phyloP scores from a whole-genome alignment of 2,329 filamentous ascomycete genomes.

The Colletotrichum shisoi region DNA sequence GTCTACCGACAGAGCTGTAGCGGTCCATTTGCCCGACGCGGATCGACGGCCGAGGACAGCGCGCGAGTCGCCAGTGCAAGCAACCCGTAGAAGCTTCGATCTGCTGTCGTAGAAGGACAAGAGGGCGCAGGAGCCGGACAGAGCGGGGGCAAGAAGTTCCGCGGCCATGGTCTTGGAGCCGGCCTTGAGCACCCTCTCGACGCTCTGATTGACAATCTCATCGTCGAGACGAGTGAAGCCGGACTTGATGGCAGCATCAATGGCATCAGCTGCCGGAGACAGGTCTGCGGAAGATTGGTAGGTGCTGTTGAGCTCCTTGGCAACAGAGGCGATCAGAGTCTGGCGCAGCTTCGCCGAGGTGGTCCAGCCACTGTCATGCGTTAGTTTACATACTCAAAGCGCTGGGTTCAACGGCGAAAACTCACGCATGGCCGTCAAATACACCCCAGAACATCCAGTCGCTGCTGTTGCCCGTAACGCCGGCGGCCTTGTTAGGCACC shows the following conservation, averaged over 20 bases:
- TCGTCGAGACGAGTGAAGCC: constrained; percentile 89
- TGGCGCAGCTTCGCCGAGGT: constrained; percentile 96
- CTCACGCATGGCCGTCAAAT: constrained; percentile 93
- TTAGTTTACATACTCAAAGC: constrained; percentile 25
- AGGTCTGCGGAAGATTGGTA: constrained; percentile 75
- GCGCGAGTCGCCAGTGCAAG: constrained; percentile 94
- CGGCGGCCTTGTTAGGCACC: constrained; percentile 68
- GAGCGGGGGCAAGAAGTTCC: constrained; percentile 87
- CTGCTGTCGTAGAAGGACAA: constrained; percentile 94
- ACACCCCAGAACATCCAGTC: constrained; percentile 99
- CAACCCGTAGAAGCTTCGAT: constrained; percentile 87
- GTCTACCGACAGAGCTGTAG: constrained; percentile 87
- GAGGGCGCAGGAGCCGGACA: constrained; percentile 96
- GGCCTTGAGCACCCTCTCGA: constrained; percentile 87
- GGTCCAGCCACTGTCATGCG: constrained; percentile 80
- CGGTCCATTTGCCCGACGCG: constrained; percentile 86
- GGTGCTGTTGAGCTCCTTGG: constrained; percentile 88
- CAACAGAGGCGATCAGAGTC: constrained; percentile 89
- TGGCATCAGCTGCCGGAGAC: constrained; percentile 77
- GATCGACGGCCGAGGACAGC: constrained; percentile 87
- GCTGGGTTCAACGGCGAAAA: not conserved
- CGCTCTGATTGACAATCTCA: constrained; percentile 93
- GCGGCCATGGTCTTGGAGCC: constrained; percentile 91
- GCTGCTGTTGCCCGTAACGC: constrained; percentile 61
- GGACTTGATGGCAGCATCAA: constrained; percentile 90